A percentile compares a stretch with the other conserved stretches of the same genome.
Conservation (phyloP, 1,284 basidiomycete species). For the Ustilago vetiveriae region DNA sequence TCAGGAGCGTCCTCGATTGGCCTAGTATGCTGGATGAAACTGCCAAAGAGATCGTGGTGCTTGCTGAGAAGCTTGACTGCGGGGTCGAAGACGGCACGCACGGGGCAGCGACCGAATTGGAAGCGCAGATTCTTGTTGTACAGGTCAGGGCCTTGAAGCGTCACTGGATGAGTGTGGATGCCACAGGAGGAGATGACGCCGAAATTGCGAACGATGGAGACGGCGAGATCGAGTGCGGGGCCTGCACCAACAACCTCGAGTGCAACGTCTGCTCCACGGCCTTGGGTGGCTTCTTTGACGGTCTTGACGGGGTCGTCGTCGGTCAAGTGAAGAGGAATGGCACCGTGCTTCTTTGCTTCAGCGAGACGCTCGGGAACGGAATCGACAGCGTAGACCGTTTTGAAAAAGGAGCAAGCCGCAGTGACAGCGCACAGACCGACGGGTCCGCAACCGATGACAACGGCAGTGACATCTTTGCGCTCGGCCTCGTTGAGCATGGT, state of each 20-base stretch:
- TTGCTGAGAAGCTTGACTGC: slow-evolving; percentile 58
- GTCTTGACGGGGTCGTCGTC: slow-evolving; percentile 43
- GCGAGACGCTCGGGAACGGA: slow-evolving; percentile 64
- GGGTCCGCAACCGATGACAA: slow-evolving; percentile 69
- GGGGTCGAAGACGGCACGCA: slow-evolving; percentile 57
- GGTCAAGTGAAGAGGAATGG: slow-evolving; percentile 59
- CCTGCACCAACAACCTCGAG: slow-evolving; percentile 81
- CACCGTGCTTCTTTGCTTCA: slow-evolving; percentile 59
- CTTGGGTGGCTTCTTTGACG: slow-evolving; percentile 56
- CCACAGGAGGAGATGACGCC: slow-evolving; percentile 83
- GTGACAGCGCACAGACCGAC: slow-evolving; percentile 69
- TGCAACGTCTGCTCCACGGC: slow-evolving; percentile 69
- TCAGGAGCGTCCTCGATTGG: slow-evolving; percentile 57
- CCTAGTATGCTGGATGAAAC: slow-evolving; percentile 61
- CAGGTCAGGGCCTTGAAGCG: slow-evolving; percentile 70
- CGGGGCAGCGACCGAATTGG: slow-evolving; percentile 87
- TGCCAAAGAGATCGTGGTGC: slow-evolving; percentile 56
- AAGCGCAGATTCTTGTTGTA: slow-evolving; percentile 80
- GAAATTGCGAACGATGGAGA: slow-evolving; percentile 80
- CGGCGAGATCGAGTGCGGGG: slow-evolving; percentile 77
- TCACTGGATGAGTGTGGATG: slow-evolving; percentile 70
- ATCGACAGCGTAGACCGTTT: slow-evolving; percentile 66
- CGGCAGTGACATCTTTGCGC: slow-evolving; percentile 46
- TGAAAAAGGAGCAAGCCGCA: slow-evolving; percentile 68
- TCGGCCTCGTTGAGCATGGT: slow-evolving; percentile 57